These are phyloP conservation scores for Talaromyces atroroseus DNA, from an alignment of 2,329 filamentous ascomycete genomes.

Conservation along the genomic window DNA sequence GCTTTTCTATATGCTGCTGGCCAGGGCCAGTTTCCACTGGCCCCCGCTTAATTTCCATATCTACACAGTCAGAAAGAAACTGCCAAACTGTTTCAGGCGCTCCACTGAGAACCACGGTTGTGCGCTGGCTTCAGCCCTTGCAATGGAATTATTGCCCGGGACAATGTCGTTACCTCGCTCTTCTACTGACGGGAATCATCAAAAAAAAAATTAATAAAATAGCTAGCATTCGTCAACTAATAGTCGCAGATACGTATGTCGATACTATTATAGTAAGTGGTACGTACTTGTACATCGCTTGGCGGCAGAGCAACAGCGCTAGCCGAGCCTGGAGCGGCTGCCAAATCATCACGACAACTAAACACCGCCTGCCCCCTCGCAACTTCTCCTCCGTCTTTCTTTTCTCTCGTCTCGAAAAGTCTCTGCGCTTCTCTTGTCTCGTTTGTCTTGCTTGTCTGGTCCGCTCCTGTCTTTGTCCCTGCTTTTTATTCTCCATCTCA, in stretches of 20 bases:
- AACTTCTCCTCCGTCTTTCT: not conserved
- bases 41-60: no score
- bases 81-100: not conserved
- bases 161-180: not conserved
- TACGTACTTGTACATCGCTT: not conserved
- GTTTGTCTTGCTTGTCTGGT: not conserved
- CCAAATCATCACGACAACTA: slow-evolving; percentile 6
- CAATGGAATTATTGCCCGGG: not conserved
- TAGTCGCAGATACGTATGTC: not conserved
- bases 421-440: not conserved
- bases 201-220: no score
- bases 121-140: not conserved
- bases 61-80: no score
- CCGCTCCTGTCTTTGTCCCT: not conserved
- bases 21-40: no score
- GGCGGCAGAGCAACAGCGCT: not conserved
- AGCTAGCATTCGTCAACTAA: not conserved
- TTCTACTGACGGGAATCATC: no score
- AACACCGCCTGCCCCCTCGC: not conserved
- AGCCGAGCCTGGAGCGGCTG: slow-evolving; percentile 1
- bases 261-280: not conserved
- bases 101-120: not conserved
- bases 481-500: not conserved
- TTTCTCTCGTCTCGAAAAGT: no score
- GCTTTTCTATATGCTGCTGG: no score